Conservation (phyloP, 1,139 yeast genomes). For the Candida sp. region DNA sequence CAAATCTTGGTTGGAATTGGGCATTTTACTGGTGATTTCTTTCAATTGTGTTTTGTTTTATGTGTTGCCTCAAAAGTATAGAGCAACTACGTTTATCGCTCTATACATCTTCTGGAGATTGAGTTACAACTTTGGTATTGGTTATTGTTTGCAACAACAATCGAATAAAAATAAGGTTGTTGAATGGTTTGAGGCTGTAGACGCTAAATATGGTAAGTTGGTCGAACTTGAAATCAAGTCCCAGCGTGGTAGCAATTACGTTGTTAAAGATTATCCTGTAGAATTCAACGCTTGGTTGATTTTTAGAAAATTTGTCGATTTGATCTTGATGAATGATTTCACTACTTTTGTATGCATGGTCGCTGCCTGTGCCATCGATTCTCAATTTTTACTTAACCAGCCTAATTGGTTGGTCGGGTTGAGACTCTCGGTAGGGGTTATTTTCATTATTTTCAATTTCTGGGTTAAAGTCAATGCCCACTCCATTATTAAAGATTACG, state of each 20-base stretch:
- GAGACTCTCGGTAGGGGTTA: slow-evolving; percentile 40
- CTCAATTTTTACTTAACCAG: slow-evolving; percentile 40
- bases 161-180: slow-evolving; percentile 59
- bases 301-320: slow-evolving; percentile 77
- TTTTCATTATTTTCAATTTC: slow-evolving; percentile 64
- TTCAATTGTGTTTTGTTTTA: slow-evolving; percentile 52
- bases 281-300: slow-evolving; percentile 85
- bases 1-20: slow-evolving; percentile 64
- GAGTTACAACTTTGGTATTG: slow-evolving; percentile 78
- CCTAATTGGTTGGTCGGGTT: slow-evolving; percentile 30
- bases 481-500: slow-evolving; percentile 84
- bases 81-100: slow-evolving; percentile 46
- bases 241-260: slow-evolving; percentile 58
- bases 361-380: slow-evolving; percentile 48
- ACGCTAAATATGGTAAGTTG: slow-evolving; percentile 41
- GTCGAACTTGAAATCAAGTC: slow-evolving; percentile 45
- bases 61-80: slow-evolving; percentile 23
- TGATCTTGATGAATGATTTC: slow-evolving; percentile 85
- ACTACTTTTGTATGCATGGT: slow-evolving; percentile 73
- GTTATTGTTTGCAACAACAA: slow-evolving; percentile 65
- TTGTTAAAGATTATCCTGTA: slow-evolving; percentile 53
- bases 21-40: slow-evolving; percentile 51
- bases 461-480: slow-evolving; percentile 93
- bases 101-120: slow-evolving; percentile 76
- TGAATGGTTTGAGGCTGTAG: slow-evolving; percentile 26